Base-by-base conservation (phyloP, 805 yeast genomes). In the Starmerella potacharoeniae region DNA sequence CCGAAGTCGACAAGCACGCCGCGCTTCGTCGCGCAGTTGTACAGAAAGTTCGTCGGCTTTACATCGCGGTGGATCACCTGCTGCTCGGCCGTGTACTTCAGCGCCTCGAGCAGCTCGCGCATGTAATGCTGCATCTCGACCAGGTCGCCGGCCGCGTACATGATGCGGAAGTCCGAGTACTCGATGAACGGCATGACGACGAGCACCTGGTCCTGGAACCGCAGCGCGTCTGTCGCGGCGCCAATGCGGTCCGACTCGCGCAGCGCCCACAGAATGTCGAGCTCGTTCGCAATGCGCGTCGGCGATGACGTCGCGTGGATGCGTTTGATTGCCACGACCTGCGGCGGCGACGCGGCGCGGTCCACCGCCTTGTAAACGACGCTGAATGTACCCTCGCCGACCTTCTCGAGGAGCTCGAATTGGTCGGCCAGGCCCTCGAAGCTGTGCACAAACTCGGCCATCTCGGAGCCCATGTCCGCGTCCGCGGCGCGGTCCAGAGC, bases 231-330 rank as follows among this genome's bases (percentile, higher is more conserved):
- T 46, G 91, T 77, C 52, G 93, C 71, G 0, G 97, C 96, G 0
- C 96, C 95, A 34, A 93, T 88, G 59, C 83, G 80, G 0, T 78
- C 74, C 58, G 83, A 81, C 34, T 55, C 39, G 41, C 60, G 57
- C 53, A 62, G 56, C n/a, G 63, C 41, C n/a, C 59, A 59, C 35
- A 93, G 74, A 48, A 93, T 71, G 60, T 83, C 83, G 59, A 93
- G 76, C 68, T 93, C 99, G 67, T 90, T 90, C 62, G 79, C 81
- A 45, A 93, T 91, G 69, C 99, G 77, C 59, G 81, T 83, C 0
- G 97, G 97, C 7, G 97, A 88, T 1, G 96, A 86, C 0, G 98
- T 93, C 22, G 90, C 97, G 68, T 91, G 90, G 48, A 93, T 88
- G 64, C 93, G 80, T 67, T 93, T 93, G 61, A 93, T 73, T 1